Evolutionary conservation across 352 stramenopile species (phyloP).

Genomic region (Phytopythium aichiense): DNA sequence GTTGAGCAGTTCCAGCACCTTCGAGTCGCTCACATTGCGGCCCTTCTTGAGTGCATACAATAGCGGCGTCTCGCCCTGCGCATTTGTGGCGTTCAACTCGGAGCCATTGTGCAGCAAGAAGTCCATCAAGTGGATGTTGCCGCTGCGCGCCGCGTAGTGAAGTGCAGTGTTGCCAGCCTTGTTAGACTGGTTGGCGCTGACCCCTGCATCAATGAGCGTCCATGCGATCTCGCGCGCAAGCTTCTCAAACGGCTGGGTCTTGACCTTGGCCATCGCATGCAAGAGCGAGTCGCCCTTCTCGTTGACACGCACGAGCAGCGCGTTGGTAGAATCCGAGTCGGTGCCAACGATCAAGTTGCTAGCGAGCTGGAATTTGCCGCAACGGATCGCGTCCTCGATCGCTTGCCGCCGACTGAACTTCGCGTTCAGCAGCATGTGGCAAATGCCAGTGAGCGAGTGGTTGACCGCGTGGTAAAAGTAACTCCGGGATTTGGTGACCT

Average conservation of each 20-base stretch:
- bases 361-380: slow-evolving; percentile 66
- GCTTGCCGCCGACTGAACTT: slow-evolving; percentile 73
- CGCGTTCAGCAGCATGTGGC: slow-evolving; percentile 68
- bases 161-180: slow-evolving; percentile 39
- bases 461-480: slow-evolving; percentile 80
- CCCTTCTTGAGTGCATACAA: slow-evolving; percentile 57
- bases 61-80: slow-evolving; percentile 43
- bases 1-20: slow-evolving; percentile 32
- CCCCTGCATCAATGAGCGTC: slow-evolving; percentile 54
- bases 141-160: slow-evolving; percentile 52
- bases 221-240: slow-evolving; percentile 56
- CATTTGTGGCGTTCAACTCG: slow-evolving; percentile 38
- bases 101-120: slow-evolving; percentile 67
- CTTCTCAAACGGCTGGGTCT: slow-evolving; percentile 44
- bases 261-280: slow-evolving; percentile 55
- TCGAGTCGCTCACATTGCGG: slow-evolving; percentile 13
- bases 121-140: slow-evolving; percentile 60
- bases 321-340: slow-evolving; percentile 39
- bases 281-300: slow-evolving; percentile 46
- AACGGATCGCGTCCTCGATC: slow-evolving; percentile 66
- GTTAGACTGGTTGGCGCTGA: slow-evolving; percentile 25
- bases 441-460: slow-evolving; percentile 66
- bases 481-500: slow-evolving; percentile 32
- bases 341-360: slow-evolving; percentile 59
- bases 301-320: slow-evolving; percentile 34